A percentile compares a stretch with the other conserved stretches of the same genome.
These are phyloP conservation scores for Huntiella bhutanensis DNA, from an alignment of 2,329 filamentous ascomycete species.

Conservation along the genomic window DNA sequence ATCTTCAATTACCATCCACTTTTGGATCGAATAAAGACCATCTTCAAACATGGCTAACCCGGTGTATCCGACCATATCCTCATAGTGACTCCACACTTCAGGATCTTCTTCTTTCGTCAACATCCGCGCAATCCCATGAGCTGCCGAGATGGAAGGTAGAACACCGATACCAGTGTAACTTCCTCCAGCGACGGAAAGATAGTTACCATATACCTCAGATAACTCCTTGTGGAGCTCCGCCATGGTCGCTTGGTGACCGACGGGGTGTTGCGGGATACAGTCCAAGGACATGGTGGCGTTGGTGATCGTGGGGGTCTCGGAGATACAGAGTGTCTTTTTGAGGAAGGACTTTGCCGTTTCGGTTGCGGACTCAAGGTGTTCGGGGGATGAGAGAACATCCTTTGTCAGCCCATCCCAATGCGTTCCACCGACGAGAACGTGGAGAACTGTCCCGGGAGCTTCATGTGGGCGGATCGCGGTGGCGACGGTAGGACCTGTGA, in stretches of 20 bases:
- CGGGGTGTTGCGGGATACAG: conserved; percentile 79
- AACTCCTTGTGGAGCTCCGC: conserved; percentile 35
- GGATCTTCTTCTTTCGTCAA: conserved; percentile 14
- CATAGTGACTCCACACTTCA: not conserved
- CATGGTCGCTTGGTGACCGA: conserved; percentile 55
- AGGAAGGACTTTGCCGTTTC: conserved; percentile 54
- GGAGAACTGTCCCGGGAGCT: conserved; percentile 60
- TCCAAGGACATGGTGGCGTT: conserved; percentile 37
- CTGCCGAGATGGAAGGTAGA: conserved; percentile 32
- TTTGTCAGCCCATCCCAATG: conserved; percentile 48
- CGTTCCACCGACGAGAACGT: conserved; percentile 87
- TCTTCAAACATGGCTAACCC: conserved; percentile 5
- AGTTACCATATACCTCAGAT: conserved; percentile 35
- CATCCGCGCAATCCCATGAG: conserved; percentile 23
- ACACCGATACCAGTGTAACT: conserved; percentile 35
- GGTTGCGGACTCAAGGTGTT: conserved; percentile 45
- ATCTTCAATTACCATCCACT: not conserved
- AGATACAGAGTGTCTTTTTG: conserved; percentile 30
- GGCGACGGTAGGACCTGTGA: conserved; percentile 29
- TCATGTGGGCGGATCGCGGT: conserved; percentile 16
- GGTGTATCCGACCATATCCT: conserved; percentile 19
- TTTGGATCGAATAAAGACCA: not conserved
- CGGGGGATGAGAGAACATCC: conserved; percentile 25
- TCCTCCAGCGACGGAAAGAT: conserved; percentile 43
- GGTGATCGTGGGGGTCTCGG: conserved; percentile 34